Conservation (phyloP, 2,329 filamentous ascomycete genomes). For the Bertia moriformis region DNA sequence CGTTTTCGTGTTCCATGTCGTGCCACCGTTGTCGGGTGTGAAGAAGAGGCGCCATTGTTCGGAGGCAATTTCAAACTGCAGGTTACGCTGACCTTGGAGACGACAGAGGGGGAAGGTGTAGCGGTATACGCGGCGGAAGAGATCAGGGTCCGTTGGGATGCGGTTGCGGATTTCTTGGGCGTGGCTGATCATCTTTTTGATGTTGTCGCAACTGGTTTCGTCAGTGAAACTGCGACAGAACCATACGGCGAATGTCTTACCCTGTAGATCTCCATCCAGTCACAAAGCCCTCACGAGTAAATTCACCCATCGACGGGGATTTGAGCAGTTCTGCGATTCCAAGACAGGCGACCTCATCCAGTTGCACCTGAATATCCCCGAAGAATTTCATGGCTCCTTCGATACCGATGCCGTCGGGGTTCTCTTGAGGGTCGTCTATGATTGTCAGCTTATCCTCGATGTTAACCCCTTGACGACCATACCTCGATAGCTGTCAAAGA, state of each 20-base stretch:
- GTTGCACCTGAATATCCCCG: neutral
- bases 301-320: neutral
- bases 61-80: neutral
- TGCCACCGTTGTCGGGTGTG: neutral
- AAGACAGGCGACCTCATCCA: neutral
- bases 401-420: neutral
- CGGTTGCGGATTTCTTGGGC: neutral
- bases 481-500: neutral
- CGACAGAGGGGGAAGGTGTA: neutral
- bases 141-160: neutral
- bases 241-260: neutral
- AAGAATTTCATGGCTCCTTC: slow-evolving; percentile 1
- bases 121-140: slow-evolving; percentile 1
- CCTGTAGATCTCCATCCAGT: neutral
- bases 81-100: neutral
- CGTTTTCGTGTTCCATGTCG: neutral
- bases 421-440: neutral
- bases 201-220: neutral
- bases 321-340: neutral
- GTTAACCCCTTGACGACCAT: no score
- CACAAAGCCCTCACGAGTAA: neutral
- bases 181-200: neutral
- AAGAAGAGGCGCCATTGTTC: neutral
- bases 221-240: no score
- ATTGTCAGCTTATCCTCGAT: no score